Base-by-base conservation (phyloP, 768 basidiomycete genomes). In the Lentinus tigrinus region DNA sequence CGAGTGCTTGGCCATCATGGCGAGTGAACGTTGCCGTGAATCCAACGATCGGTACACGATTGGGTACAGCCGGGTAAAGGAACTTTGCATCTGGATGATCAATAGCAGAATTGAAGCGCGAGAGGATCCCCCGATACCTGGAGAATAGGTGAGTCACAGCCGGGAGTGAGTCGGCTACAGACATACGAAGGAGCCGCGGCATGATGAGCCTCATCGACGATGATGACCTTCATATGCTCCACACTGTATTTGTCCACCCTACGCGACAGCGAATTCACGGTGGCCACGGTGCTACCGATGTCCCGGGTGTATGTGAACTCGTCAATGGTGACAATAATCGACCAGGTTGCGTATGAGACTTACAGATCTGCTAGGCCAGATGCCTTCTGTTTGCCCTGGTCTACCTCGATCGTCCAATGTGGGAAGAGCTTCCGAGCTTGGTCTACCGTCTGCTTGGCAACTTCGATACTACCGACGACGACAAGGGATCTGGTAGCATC, bases 11-110 rank as follows among this genome's bases (percentile, higher is more conserved):
- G 6, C 93, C 90, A 63, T 98, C 96, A 62, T 95, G 91, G 27
- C 96, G 82, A 62, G 85, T 87, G 74, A 97, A 97, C 0, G 96
- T 98, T 1, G 95, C 96, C 54, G 93, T 94, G 69, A 98, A 97
- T 0, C 95, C 96, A 47, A 98, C 79, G 49, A 97, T 85, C 2
- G 95, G 93, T 23, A 95, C 83, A 43, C 75, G 74, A 65, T 84
- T 76, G 13, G 70, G 67, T 39, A 74, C 70, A 44, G 55, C 57
- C 24, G 75, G 77, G 40, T 75, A 69, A 17, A 67, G 52, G 51
- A 77, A 69, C 46, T 70, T 57, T 43, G 68, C 61, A 67, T 87
- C 79, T 23, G 86, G 84, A 57, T 77, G 78, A 49, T 77, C 76
- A 49, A 90, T 83, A n/a, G 78, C 75, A 13, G 81, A 60, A 65